Percentiles rank a stretch among this genome's conserved stretches.
Conservation (phyloP, 2,329 filamentous ascomycete genomes). For the Epichloe amarillans region DNA sequence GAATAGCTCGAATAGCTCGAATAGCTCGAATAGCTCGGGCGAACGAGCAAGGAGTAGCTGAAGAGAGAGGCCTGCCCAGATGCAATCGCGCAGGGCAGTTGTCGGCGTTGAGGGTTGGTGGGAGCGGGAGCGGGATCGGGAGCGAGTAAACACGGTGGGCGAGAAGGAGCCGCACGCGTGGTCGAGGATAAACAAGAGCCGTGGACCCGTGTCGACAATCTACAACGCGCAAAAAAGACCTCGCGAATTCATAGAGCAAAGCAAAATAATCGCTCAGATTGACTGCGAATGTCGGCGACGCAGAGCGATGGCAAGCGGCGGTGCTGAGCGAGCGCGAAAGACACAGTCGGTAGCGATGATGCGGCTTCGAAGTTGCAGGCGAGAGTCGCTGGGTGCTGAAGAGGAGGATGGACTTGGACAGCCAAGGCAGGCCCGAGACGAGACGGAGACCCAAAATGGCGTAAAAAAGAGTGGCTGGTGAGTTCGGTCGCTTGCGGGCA, state of each 20-base stretch:
- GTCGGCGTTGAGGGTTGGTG: neutral
- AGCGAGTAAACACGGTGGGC: constrained; percentile 18
- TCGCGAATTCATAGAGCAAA: constrained; percentile 18
- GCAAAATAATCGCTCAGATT: constrained; percentile 11
- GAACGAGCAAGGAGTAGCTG: constrained; percentile 9
- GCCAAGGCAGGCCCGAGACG: too few relatives aligned
- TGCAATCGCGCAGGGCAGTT: constrained; percentile 6
- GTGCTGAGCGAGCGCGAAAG: constrained; percentile 7
- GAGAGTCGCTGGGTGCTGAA: neutral
- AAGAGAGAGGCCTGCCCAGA: neutral
- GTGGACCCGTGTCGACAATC: constrained; percentile 14
- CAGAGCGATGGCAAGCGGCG: constrained; percentile 11
- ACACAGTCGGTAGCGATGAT: constrained; percentile 8
- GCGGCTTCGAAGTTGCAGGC: constrained; percentile 7
- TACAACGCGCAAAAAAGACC: constrained; percentile 17
- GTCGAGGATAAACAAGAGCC: constrained; percentile 18
- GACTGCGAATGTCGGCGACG: constrained; percentile 13
- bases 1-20: constrained; percentile 5
- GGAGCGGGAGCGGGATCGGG: neutral
- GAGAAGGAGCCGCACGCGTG: constrained; percentile 18
- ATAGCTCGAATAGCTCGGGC: constrained; percentile 6
- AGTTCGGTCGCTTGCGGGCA: constrained; percentile 4
- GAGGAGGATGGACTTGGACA: neutral
- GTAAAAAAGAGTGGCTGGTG: constrained; percentile 21
- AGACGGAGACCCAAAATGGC: constrained; percentile 22